Evolutionary conservation across 2,329 filamentous ascomycete species (phyloP).

Genomic region (Lachnellula subtilissima): DNA sequence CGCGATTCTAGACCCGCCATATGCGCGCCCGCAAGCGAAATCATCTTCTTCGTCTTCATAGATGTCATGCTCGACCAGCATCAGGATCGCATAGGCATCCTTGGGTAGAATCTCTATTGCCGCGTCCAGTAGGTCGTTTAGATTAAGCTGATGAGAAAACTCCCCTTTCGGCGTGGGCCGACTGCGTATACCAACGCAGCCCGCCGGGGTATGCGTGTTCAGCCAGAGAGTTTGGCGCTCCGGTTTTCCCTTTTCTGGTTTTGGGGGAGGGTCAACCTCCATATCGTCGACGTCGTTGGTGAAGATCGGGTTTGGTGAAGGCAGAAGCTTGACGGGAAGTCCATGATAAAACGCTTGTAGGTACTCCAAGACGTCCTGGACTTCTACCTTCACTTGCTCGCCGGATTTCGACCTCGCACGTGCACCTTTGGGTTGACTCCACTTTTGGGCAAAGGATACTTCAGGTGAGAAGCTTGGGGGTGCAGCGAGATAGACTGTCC

Average conservation of each 20-base stretch:
- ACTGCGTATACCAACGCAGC: conserved; percentile 18
- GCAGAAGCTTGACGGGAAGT: conserved; percentile 21
- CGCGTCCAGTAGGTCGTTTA: conserved; percentile 25
- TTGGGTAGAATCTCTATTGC: conserved; percentile 24
- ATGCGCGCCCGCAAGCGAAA: conserved; percentile 63
- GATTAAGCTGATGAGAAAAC: conserved; percentile 24
- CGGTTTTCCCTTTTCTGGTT: neutral
- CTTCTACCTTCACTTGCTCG: conserved; percentile 1
- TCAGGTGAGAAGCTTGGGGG: conserved; percentile 15
- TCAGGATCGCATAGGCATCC: conserved; percentile 25
- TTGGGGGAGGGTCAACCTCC: neutral
- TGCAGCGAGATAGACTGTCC: conserved; percentile 21
- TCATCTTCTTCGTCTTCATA: conserved; percentile 49
- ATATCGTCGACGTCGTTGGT: conserved; percentile 7
- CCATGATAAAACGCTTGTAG: conserved; percentile 25
- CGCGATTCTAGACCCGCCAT: conserved; percentile 57
- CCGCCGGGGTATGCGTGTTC: conserved; percentile 4
- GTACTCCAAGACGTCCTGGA: conserved; percentile 19
- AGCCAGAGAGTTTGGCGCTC: conserved; percentile 4
- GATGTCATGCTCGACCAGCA: conserved; percentile 27
- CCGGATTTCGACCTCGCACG: neutral
- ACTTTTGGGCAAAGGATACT: conserved; percentile 9
- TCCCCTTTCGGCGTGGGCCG: conserved; percentile 18
- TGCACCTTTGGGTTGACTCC: conserved; percentile 1
- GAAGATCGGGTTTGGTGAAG: conserved; percentile 12